Evolutionary conservation across 495 filamentous ascomycete genomes (phyloP).

Genomic region (Neurospora sp.): DNA sequence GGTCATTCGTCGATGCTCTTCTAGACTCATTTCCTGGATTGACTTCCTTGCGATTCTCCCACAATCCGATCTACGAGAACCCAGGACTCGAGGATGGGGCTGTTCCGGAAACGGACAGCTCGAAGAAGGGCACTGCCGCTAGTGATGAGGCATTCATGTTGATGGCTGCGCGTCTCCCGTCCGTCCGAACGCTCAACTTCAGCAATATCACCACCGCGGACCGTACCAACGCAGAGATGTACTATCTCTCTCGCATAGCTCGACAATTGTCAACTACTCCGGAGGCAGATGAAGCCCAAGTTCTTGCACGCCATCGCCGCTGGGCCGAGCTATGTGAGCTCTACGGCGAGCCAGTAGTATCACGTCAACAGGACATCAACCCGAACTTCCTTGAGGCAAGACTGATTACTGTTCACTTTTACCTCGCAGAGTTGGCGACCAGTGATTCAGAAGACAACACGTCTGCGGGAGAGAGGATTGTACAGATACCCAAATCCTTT

Average conservation of each 20-base stretch:
- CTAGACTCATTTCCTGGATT: conserved; percentile 57
- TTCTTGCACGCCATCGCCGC: conserved; percentile 53
- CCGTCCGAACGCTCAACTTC: conserved; percentile 66
- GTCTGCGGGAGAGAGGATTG: conserved; percentile 10
- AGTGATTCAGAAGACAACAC: conserved; percentile 11
- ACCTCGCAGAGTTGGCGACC: conserved; percentile 10
- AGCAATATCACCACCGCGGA: conserved; percentile 60
- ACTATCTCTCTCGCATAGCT: conserved; percentile 75
- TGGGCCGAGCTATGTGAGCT: conserved; percentile 62
- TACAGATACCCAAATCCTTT: conserved; percentile 62
- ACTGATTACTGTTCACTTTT: conserved; percentile 55
- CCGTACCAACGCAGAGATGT: conserved; percentile 78
- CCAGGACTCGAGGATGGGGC: conserved; percentile 28
- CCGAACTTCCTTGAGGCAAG: conserved; percentile 63
- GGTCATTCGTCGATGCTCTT: conserved; percentile 60
- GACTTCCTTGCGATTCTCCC: conserved; percentile 59
- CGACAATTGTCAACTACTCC: conserved; percentile 56
- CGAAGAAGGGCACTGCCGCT: conserved; percentile 20
- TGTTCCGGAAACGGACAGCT: conserved; percentile 14
- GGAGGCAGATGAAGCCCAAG: conserved; percentile 37
- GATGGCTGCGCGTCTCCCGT: conserved; percentile 63
- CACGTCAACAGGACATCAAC: conserved; percentile 43
- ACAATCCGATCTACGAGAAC: conserved; percentile 70
- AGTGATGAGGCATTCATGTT: conserved; percentile 70
- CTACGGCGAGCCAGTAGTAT: conserved; percentile 56